phyloP scores from a whole-genome alignment of 2,329 filamentous ascomycete genomes.

The Uncinocarpus reesii region DNA sequence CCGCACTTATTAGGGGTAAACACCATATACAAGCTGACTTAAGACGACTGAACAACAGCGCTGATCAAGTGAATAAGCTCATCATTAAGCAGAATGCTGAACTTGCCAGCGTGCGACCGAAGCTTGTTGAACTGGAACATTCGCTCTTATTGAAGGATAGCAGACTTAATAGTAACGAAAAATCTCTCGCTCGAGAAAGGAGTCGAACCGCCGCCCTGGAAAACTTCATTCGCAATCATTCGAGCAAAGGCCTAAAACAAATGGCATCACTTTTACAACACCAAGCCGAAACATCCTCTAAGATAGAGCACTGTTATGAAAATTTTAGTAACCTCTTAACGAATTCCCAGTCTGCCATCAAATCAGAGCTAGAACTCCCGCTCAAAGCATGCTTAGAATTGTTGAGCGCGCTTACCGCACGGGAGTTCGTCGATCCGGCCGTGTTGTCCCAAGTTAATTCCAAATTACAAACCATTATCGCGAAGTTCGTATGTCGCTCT shows the following conservation, averaged over 20 bases:
- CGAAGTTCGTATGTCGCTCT: slow-evolving; percentile 21
- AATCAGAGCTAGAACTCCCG: slow-evolving; percentile 8
- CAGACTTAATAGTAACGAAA: slow-evolving; percentile 16
- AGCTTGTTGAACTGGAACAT: slow-evolving; percentile 21
- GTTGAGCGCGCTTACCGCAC: slow-evolving; percentile 4
- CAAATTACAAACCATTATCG: slow-evolving; percentile 14
- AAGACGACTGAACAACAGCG: slow-evolving; percentile 20
- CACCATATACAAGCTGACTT: slow-evolving; percentile 21
- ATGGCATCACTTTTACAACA: slow-evolving; percentile 1
- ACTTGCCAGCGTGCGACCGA: slow-evolving; percentile 18
- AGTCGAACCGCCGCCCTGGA: slow-evolving; percentile 25
- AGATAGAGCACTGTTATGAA: slow-evolving; percentile 6
- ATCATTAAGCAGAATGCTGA: slow-evolving; percentile 19
- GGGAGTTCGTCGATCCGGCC: not conserved
- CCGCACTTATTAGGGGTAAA: slow-evolving; percentile 22
- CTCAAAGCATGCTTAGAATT: slow-evolving; percentile 12
- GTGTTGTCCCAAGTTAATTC: slow-evolving; percentile 6
- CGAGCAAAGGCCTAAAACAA: slow-evolving; percentile 12
- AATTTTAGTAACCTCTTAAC: slow-evolving; percentile 2
- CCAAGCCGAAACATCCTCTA: slow-evolving; percentile 10
- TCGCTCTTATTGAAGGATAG: slow-evolving; percentile 21
- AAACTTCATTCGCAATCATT: slow-evolving; percentile 24
- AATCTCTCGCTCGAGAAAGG: slow-evolving; percentile 24
- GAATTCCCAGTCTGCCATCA: slow-evolving; percentile 6
- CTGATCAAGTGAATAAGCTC: slow-evolving; percentile 16